These are phyloP conservation scores for Pyrenophora seminiperda DNA, from an alignment of 2,329 filamentous ascomycete species.

Conservation along the genomic window DNA sequence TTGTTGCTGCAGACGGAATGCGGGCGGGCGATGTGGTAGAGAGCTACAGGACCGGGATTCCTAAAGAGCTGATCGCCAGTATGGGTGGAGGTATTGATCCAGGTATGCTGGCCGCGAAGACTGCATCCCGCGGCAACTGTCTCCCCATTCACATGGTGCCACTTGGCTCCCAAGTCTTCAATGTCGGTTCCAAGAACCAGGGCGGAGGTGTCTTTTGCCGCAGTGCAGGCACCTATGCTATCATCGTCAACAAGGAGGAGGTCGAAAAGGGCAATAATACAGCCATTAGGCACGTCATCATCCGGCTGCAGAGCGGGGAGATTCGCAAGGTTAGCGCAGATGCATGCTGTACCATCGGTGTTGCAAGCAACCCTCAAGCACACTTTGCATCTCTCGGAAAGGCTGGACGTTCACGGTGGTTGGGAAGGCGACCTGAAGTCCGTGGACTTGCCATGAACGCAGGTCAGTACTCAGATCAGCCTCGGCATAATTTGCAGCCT, in stretches of 20 bases:
- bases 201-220: constrained; percentile 89
- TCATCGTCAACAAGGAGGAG: constrained; percentile 87
- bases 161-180: constrained; percentile 89
- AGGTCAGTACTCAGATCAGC: constrained; percentile 54
- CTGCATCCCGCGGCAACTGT: constrained; percentile 92
- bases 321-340: constrained; percentile 87
- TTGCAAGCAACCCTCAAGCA: constrained; percentile 90
- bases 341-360: constrained; percentile 91
- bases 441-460: constrained; percentile 99
- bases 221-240: constrained; percentile 89
- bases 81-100: constrained; percentile 95
- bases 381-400: constrained; percentile 93
- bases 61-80: constrained; percentile 79
- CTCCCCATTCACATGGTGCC: constrained; percentile 95
- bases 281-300: constrained; percentile 77
- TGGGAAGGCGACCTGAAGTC: constrained; percentile 93
- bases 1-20: constrained; percentile 93
- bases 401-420: constrained; percentile 89
- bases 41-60: constrained; percentile 89
- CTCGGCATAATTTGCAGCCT: background rate
- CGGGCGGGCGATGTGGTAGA: constrained; percentile 88
- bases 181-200: constrained; percentile 75
- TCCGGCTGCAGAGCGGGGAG: constrained; percentile 91
- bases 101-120: constrained; percentile 93
- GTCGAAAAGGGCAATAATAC: constrained; percentile 62